Base-by-base conservation (phyloP, 2,329 filamentous ascomycete species). In the Fusarium denticulatum region DNA sequence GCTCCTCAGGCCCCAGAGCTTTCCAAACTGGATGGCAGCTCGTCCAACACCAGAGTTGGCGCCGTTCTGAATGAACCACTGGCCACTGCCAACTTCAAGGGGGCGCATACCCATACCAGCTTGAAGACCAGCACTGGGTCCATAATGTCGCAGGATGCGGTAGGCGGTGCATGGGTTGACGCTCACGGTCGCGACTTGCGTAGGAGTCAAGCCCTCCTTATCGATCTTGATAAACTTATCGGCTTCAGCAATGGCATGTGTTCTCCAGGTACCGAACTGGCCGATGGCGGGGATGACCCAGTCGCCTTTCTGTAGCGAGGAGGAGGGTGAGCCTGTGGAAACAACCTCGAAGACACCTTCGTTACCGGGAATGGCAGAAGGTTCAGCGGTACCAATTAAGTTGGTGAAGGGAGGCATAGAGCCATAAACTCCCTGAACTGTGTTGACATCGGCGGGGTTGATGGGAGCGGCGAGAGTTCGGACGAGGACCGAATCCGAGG, bases 401-500 rank as follows among this genome's bases (percentile, higher is more conserved):
- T 91, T 91, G 24, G 90, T 91, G 83, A 97, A 95, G 49, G 88
- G 86, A 0, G 95, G 95, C 81, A 94, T 94, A 50, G 91, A 91
- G 70, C 96, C 96, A 85, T 99, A 99, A 8, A 96, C 95, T 74
- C 96, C 96, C 86, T 99, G 96, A 79, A 99, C 94, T 79, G 96
- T 96, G 86, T 99, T 99, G 83, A 99, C 94, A 84, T 99, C 96
- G 79, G 96, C 95, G 30, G 96, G 96, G 85, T 99, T 99, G 82
- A 99, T 94, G 64, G 96, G 94, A 2, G 95, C 91, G 37, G 95
- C 94, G 78, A 99, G 93, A 78, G 96, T 92, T 82, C 94, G 94
- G 68, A 99, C 86, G 61, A 96, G 95, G 76, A 97, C 84, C 52
- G 88, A 84, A 53, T 82, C 83, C 39, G 86, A 81, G 53, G 93